Base-by-base conservation (phyloP, 768 basidiomycete genomes). In the Mycena galopus region DNA sequence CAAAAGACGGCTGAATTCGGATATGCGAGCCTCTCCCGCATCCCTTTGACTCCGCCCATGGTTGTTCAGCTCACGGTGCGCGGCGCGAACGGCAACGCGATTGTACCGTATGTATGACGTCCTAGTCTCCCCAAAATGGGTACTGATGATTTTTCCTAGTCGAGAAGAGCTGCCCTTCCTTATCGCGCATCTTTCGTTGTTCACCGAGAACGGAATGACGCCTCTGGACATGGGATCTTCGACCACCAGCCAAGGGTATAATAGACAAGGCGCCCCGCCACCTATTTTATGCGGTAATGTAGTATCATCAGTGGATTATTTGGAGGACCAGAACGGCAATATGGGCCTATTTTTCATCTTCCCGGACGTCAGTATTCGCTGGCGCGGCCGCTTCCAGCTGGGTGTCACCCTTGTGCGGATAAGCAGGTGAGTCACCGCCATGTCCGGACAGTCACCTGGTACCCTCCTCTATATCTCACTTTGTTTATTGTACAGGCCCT, bases 301-400 rank as follows among this genome's bases (percentile, higher is more conserved):
- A 32, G 94, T 97, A 30, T 91, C 96, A 19, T 92, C 93, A 1
- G 89, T 95, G 7, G 92, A 96, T 56, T 88, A 92, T 60, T 84
- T 96, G 77, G 90, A 93, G 72, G 94, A 97, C 80, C 86, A 93
- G 44, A 90, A 94, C 79, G 94, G 94, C 67, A 90, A 92, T 60
- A 86, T 87, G 77, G 93, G 96, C n/a, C 84, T 94, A 55, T 96
- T 94, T 81, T 96, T 98, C 77, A 82, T 96, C 65, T 98, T 97
- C 78, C 92, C 96, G 9, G 96, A 98, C 81, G 94, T 95, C 77
- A 95, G 94, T 79, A 90, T 97, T 67, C 89, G 94, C 21, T 89
- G 88, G 84, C 86, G 89, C 29, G 96, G 96, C 10, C 88, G 86
- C 21, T 98, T 92, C 83, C 89, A 90, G 77, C 86, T 97, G 65